Evolutionary conservation across 768 basidiomycete genomes (phyloP).

Genomic region (Suillus subluteus): DNA sequence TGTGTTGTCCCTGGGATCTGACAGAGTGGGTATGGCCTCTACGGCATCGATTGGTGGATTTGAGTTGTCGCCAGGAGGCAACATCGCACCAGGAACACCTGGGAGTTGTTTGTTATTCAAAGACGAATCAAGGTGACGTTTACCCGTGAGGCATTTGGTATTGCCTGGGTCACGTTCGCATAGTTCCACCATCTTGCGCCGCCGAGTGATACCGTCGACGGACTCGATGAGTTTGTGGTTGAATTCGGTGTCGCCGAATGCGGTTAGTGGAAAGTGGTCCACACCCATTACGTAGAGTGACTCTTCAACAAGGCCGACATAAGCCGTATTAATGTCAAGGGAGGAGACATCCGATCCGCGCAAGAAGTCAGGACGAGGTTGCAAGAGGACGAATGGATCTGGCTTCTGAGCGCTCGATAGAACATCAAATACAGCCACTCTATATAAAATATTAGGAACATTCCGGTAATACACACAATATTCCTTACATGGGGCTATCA

Average conservation of each 20-base stretch:
- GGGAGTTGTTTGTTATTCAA: slow-evolving; percentile 64
- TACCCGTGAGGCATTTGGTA: slow-evolving; percentile 64
- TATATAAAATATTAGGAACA: slow-evolving; percentile 29
- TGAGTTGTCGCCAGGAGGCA: slow-evolving; percentile 27
- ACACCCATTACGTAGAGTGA: slow-evolving; percentile 89
- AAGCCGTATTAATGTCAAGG: slow-evolving; percentile 61
- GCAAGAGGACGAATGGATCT: slow-evolving; percentile 81
- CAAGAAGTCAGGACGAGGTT: slow-evolving; percentile 82
- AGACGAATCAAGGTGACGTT: slow-evolving; percentile 52
- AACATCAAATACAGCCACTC: slow-evolving; percentile 86
- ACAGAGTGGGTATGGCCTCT: slow-evolving; percentile 21
- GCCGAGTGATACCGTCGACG: slow-evolving; percentile 49
- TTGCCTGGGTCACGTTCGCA: slow-evolving; percentile 47
- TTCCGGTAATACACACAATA: slow-evolving; percentile 2
- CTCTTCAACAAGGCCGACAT: slow-evolving; percentile 77
- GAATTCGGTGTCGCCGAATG: slow-evolving; percentile 57
- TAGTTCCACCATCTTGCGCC: slow-evolving; percentile 45
- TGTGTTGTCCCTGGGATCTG: slow-evolving; percentile 21
- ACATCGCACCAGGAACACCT: slow-evolving; percentile 48
- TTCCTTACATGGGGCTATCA: slow-evolving; percentile 66
- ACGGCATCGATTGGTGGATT: slow-evolving; percentile 16
- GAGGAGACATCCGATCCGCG: slow-evolving; percentile 44
- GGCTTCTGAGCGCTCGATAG: slow-evolving; percentile 48
- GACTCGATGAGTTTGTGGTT: slow-evolving; percentile 40
- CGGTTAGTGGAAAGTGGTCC: slow-evolving; percentile 78